phyloP scores from a whole-genome alignment of 768 basidiomycete genomes.

The Hysterangium stoloniferum region DNA sequence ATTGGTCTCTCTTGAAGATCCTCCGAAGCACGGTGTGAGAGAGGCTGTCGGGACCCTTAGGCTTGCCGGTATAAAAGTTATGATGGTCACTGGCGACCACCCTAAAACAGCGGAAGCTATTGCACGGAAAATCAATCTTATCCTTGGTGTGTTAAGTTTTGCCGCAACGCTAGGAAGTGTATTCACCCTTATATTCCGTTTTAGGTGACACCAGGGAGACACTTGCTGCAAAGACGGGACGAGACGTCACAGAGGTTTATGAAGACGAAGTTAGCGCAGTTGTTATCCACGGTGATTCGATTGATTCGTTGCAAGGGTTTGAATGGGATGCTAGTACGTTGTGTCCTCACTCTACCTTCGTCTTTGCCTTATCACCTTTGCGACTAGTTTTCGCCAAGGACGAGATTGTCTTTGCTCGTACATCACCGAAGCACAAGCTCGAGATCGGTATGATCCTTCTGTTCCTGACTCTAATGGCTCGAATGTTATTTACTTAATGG shows the following conservation, averaged over 20 bases:
- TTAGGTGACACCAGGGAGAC: constrained; percentile 52
- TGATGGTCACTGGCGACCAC: constrained; percentile 73
- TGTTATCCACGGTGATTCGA: constrained; percentile 62
- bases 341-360: too few species aligned
- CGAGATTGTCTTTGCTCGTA: constrained; percentile 66
- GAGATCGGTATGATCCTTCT: constrained; percentile 46
- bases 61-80: constrained; percentile 65
- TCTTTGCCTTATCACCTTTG: too few species aligned
- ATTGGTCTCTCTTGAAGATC: constrained; percentile 61
- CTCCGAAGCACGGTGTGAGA: constrained; percentile 63
- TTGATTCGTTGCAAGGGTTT: constrained; percentile 59
- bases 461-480: not conserved
- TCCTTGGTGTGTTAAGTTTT: constrained; percentile 31
- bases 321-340: constrained; percentile 65
- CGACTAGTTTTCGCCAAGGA: constrained; percentile 54
- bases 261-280: constrained; percentile 63
- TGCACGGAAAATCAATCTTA: constrained; percentile 63
- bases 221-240: constrained; percentile 46
- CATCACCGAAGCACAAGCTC: constrained; percentile 65
- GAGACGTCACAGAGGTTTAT: constrained; percentile 49
- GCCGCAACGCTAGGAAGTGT: not conserved
- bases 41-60: constrained; percentile 66
- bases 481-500: constrained; percentile 1
- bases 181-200: not conserved
- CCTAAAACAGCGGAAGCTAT: constrained; percentile 71